phyloP scores from a whole-genome alignment of 495 filamentous ascomycete species.

The Penicillium parvum region DNA sequence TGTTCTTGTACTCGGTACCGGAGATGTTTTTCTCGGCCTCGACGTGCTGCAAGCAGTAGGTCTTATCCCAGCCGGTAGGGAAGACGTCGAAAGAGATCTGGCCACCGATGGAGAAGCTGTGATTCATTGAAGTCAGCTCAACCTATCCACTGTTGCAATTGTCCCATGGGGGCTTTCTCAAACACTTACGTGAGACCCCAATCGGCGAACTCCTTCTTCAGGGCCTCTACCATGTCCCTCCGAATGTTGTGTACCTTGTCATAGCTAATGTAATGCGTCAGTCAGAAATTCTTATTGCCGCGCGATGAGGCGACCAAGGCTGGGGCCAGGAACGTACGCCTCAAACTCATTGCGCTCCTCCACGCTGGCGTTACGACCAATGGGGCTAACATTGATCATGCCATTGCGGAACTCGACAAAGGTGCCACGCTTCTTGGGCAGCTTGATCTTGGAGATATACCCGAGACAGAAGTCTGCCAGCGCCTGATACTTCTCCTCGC shows the following conservation, averaged over 20 bases:
- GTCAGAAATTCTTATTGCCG: not conserved
- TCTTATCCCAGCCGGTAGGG: conserved; percentile 96
- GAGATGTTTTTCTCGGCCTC: conserved; percentile 73
- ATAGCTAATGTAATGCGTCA: conserved; percentile 37
- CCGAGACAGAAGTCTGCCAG: conserved; percentile 80
- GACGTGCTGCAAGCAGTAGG: conserved; percentile 88
- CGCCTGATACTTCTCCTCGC: conserved; percentile 87
- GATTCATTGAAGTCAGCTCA: conserved; percentile 3
- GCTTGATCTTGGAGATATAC: conserved; percentile 82
- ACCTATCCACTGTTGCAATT: not conserved
- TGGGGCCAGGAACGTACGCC: conserved; percentile 27
- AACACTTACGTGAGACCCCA: conserved; percentile 73
- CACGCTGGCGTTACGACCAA: conserved; percentile 85
- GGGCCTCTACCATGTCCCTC: conserved; percentile 61
- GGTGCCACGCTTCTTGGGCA: conserved; percentile 86
- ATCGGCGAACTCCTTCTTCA: conserved; percentile 78
- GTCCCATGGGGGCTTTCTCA: not conserved
- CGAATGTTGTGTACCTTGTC: conserved; percentile 74
- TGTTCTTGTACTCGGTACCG: conserved; percentile 72
- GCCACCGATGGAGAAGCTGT: conserved; percentile 85
- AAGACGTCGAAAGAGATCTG: conserved; percentile 99
- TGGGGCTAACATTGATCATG: conserved; percentile 92
- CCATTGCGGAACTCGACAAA: conserved; percentile 95
- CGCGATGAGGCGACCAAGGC: not conserved
- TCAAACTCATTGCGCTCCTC: conserved; percentile 77